Evolutionary conservation across 805 yeast species (phyloP).

Genomic region (Candida xiaguanensis): DNA sequence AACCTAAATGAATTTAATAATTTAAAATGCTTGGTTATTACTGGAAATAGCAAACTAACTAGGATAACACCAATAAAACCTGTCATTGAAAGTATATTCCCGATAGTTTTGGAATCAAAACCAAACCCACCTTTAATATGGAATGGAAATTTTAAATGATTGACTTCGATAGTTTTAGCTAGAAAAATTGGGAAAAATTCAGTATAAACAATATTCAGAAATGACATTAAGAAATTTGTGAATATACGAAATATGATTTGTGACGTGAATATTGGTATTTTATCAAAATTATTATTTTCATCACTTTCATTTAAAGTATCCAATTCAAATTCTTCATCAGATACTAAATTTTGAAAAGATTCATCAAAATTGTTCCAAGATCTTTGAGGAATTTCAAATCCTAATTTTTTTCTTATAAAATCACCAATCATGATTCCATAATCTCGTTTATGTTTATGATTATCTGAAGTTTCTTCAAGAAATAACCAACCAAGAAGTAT

Average conservation of each 20-base stretch:
- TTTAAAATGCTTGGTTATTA: conserved; percentile 44
- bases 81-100: conserved; percentile 46
- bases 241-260: conserved; percentile 28
- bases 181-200: conserved; percentile 57
- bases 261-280: conserved; percentile 11
- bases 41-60: conserved; percentile 49
- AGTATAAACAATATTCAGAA: conserved; percentile 46
- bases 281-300: not conserved
- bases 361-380: conserved; percentile 22
- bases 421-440: conserved; percentile 39
- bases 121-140: conserved; percentile 52
- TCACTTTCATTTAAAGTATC: not conserved
- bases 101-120: conserved; percentile 43
- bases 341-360: not conserved
- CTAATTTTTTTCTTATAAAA: conserved; percentile 19
- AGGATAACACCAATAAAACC: conserved; percentile 51
- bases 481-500: conserved; percentile 29
- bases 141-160: conserved; percentile 44
- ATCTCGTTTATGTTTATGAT: conserved; percentile 20
- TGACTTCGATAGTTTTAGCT: conserved; percentile 29
- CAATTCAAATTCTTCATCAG: conserved; percentile 4
- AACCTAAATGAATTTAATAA: conserved; percentile 43
- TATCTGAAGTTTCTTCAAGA: conserved; percentile 36
- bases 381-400: conserved; percentile 22
- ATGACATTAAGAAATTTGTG: conserved; percentile 41